Evolutionary conservation across 2,329 filamentous ascomycete genomes (phyloP).

Genomic region (Canariomyces notabilis): DNA sequence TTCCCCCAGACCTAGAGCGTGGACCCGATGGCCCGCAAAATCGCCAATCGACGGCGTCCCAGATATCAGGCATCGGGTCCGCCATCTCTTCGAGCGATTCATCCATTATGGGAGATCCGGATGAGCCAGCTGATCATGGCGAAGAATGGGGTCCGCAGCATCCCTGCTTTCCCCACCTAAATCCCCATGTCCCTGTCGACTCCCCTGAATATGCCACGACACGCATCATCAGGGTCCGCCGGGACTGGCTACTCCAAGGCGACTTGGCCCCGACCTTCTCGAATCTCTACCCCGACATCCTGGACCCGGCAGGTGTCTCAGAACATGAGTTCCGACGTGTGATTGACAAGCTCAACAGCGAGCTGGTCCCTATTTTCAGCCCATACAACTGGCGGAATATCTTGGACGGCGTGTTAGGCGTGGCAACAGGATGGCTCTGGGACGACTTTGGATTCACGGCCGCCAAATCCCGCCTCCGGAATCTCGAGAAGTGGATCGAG

Average conservation of each 20-base stretch:
- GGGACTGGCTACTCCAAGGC: constrained; percentile 86
- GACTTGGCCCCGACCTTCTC: constrained; percentile 91
- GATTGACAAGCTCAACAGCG: constrained; percentile 75
- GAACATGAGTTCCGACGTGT: constrained; percentile 83
- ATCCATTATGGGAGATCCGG: constrained; percentile 57
- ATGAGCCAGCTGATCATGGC: constrained; percentile 61
- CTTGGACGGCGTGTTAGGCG: constrained; percentile 71
- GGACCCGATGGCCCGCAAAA: constrained; percentile 43
- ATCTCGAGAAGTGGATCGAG: constrained; percentile 76
- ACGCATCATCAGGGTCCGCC: constrained; percentile 82
- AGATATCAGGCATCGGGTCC: constrained; percentile 49
- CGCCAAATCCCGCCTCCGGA: constrained; percentile 65
- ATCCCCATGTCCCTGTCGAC: constrained; percentile 78
- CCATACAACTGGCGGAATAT: constrained; percentile 74
- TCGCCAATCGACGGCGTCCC: constrained; percentile 45
- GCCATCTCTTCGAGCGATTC: constrained; percentile 53
- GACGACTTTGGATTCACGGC: constrained; percentile 78
- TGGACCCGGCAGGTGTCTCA: constrained; percentile 74
- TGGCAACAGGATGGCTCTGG: constrained; percentile 90
- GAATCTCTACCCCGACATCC: constrained; percentile 91
- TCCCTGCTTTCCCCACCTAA: constrained; percentile 89
- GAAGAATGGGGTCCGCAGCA: constrained; percentile 90
- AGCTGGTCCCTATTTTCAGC: constrained; percentile 71
- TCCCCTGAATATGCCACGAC: constrained; percentile 73
- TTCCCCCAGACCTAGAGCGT: constrained; percentile 51